phyloP scores from a whole-genome alignment of 768 basidiomycete species.

The Lentinula aciculospora region DNA sequence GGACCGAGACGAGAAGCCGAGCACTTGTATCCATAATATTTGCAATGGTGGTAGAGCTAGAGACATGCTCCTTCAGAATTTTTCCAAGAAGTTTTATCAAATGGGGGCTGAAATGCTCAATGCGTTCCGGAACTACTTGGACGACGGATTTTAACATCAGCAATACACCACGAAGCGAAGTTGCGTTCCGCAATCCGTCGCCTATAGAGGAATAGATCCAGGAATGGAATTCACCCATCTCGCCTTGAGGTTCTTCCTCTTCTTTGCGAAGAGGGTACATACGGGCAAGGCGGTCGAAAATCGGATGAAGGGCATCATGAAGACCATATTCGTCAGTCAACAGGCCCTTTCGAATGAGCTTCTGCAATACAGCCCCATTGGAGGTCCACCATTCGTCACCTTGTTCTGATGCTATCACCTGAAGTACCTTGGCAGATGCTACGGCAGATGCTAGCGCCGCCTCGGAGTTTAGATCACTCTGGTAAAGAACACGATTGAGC shows the following conservation, averaged over 20 bases:
- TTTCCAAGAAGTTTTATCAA: constrained; percentile 84
- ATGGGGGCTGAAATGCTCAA: constrained; percentile 70
- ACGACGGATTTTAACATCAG: constrained; percentile 86
- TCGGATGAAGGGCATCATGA: constrained; percentile 76
- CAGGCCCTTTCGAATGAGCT: constrained; percentile 84
- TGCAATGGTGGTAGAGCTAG: constrained; percentile 29
- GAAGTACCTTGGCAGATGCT: constrained; percentile 83
- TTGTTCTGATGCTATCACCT: constrained; percentile 79
- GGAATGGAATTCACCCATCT: constrained; percentile 69
- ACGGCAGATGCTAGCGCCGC: constrained; percentile 61
- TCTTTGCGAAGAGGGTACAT: constrained; percentile 76
- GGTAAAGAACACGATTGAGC: background rate
- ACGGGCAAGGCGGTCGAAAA: constrained; percentile 75
- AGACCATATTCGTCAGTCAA: constrained; percentile 72
- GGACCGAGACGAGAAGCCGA: constrained; percentile 65
- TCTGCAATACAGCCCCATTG: constrained; percentile 71
- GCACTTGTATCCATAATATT: constrained; percentile 54
- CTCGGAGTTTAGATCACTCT: constrained; percentile 75
- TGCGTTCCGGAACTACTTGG: constrained; percentile 71
- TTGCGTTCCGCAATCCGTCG: constrained; percentile 74
- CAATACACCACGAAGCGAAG: constrained; percentile 70
- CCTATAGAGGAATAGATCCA: constrained; percentile 71
- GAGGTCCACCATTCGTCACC: constrained; percentile 73
- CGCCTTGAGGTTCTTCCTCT: constrained; percentile 69
- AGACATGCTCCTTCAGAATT: constrained; percentile 83